Conservation (phyloP, 2,329 filamentous ascomycete genomes). For the Ascochyta viciae-villosae region DNA sequence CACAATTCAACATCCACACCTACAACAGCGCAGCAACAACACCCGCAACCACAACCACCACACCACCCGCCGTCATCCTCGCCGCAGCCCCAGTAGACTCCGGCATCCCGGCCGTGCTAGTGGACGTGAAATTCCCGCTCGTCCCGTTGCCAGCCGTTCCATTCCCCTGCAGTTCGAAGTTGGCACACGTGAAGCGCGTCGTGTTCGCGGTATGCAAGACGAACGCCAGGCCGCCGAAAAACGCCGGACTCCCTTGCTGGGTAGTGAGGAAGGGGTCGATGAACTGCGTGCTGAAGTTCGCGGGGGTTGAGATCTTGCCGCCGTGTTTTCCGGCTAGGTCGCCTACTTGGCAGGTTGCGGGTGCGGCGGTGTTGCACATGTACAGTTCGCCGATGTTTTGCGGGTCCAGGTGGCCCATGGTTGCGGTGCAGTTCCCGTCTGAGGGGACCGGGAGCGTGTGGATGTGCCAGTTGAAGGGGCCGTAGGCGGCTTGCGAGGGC, state of each 20-base stretch:
- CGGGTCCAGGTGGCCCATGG: slow-evolving; percentile 49
- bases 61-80: slow-evolving; percentile 11
- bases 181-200: slow-evolving; percentile 62
- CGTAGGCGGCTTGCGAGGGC: slow-evolving; percentile 34
- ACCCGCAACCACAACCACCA: slow-evolving; percentile 15
- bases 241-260: slow-evolving; percentile 48
- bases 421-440: slow-evolving; percentile 49
- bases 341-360: slow-evolving; percentile 50
- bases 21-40: slow-evolving; percentile 22
- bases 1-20: background rate
- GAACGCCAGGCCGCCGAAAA: slow-evolving; percentile 60
- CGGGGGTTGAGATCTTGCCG: slow-evolving; percentile 38
- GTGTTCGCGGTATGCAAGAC: slow-evolving; percentile 61
- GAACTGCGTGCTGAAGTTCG: slow-evolving; percentile 45
- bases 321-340: slow-evolving; percentile 55
- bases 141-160: background rate
- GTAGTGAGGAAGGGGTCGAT: slow-evolving; percentile 59
- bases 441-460: slow-evolving; percentile 46
- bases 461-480: slow-evolving; percentile 48
- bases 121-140: slow-evolving; percentile 15
- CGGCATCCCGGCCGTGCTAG: slow-evolving; percentile 10
- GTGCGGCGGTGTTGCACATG: slow-evolving; percentile 41
- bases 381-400: slow-evolving; percentile 44
- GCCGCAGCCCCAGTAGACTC: slow-evolving; percentile 26
- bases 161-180: slow-evolving; percentile 63